phyloP scores from a whole-genome alignment of 192 early-diverging fungal genomes.

The Phycomyces blakesleeanus region DNA sequence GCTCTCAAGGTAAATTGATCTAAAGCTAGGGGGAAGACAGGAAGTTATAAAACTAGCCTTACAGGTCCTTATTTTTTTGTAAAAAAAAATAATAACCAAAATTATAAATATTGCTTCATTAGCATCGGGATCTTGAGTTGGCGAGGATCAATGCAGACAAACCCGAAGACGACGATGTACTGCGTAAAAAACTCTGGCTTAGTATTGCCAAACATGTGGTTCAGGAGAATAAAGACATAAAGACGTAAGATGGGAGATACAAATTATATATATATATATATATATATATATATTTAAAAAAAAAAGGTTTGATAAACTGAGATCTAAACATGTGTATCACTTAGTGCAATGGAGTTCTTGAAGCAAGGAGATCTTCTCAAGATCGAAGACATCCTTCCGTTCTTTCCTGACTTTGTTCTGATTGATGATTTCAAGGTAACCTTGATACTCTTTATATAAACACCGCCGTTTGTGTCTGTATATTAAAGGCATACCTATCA shows the following conservation, averaged over 20 bases:
- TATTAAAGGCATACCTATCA: no score
- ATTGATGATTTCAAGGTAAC: conserved; percentile 93
- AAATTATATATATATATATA: no score
- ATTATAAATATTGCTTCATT: no score
- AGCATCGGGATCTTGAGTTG: conserved; percentile 81
- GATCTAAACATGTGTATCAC: not conserved
- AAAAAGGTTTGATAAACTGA: no score
- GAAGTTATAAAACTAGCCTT: not conserved
- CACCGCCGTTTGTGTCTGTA: not conserved
- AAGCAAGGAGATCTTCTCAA: conserved; percentile 77
- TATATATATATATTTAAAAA: no score
- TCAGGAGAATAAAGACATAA: conserved; percentile 79
- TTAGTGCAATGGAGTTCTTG: conserved; percentile 82
- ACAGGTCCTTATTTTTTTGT: conserved; percentile 1
- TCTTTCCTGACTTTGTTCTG: conserved; percentile 94
- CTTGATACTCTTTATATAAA: not conserved
- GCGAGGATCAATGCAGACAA: conserved; percentile 93
- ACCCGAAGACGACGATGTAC: conserved; percentile 77
- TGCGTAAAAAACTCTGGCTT: conserved; percentile 89
- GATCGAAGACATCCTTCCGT: conserved; percentile 94
- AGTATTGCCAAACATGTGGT: conserved; percentile 91
- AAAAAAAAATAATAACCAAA: not conserved
- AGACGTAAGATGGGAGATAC: conserved; percentile 49
- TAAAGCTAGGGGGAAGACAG: not conserved
- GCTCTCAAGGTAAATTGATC: conserved; percentile 66